Base-by-base conservation (phyloP, 2,329 filamentous ascomycete species). In the Pseudocercospora crystallina region DNA sequence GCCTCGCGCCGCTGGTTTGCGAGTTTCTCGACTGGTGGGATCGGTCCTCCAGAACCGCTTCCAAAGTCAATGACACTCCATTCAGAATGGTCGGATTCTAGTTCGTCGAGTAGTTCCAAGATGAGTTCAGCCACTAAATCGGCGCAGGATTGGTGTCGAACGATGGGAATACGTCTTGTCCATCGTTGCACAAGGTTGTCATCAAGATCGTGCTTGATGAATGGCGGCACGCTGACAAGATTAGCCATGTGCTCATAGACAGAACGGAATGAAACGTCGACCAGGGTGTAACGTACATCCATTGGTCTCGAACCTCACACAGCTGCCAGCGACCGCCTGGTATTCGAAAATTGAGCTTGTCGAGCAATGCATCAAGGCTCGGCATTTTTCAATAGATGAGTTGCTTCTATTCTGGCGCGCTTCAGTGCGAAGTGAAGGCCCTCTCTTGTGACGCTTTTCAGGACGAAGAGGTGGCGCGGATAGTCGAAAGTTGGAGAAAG, bases 61-160 rank as follows among this genome's bases (percentile, higher is more conserved):
- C 86, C 89, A 69, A 90, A 88, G 71, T 91, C 87, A 54, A 90
- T 78, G 60, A 87, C 83, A 13, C 79, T 82, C 67, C 86, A 83
- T 2, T 81, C 71, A 20, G 72, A 63, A 5, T 63, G 53, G 32
- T 76, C 74, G 11, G 86, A 75, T 36, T 79, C 71, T 11, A 65
- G 54, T 15, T 51, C 30, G 20, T 61, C 43, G 4, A 71, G 53
- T 14, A 60, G 58, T 8, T 69, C 69, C 34, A 76, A 72, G 39
- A 89, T 76, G 14, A 81, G 70, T 37, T 73, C 68, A 40, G 84
- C 80, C n/a, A 82, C 83, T 36, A 84, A 65, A n/a, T 76, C 71
- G 13, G 84, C 83, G 1, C 85, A 81, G 8, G 82, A 80, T 43
- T 70, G 69, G 26, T 70, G 65, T 30, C 34, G 42, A 14, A 14